phyloP scores from a whole-genome alignment of 225 moss, liverwort and hornwort genomes.

The Pseudoscleropodium purum region DNA sequence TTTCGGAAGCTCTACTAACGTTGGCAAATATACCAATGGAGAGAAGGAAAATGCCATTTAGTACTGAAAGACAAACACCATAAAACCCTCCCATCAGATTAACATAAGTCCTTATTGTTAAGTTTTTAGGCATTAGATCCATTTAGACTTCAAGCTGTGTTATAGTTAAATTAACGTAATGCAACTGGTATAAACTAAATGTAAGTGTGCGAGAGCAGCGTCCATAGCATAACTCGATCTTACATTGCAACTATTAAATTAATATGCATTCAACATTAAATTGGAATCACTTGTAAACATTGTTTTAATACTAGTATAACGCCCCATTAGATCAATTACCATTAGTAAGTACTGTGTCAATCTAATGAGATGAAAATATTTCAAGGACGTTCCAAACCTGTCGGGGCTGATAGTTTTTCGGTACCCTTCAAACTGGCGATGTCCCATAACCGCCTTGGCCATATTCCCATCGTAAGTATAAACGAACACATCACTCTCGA shows the following conservation, averaged over 20 bases:
- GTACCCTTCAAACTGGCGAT: constrained; percentile 67
- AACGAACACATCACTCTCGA: constrained; percentile 64
- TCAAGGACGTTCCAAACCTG: constrained; percentile 12
- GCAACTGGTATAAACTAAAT: background rate
- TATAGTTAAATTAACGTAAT: background rate
- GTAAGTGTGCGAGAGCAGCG: background rate
- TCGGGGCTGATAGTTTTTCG: constrained; percentile 61
- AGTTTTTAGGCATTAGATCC: background rate
- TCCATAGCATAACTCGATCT: background rate
- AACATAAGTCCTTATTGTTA: background rate
- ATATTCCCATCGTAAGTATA: constrained; percentile 77
- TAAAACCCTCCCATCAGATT: background rate
- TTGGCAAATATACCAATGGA: background rate
- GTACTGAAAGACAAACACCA: background rate
- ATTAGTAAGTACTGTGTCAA: background rate
- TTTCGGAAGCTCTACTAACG: background rate
- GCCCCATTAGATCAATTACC: background rate
- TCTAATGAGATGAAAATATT: background rate
- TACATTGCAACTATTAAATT: background rate
- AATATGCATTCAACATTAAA: no score
- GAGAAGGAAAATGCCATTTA: background rate
- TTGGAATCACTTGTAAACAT: background rate
- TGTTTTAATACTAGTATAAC: background rate
- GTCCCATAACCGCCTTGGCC: constrained; percentile 77
- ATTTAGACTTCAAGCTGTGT: background rate